These are phyloP conservation scores for Alternaria sp. DNA, from an alignment of 2,329 filamentous ascomycete genomes.

Conservation along the genomic window DNA sequence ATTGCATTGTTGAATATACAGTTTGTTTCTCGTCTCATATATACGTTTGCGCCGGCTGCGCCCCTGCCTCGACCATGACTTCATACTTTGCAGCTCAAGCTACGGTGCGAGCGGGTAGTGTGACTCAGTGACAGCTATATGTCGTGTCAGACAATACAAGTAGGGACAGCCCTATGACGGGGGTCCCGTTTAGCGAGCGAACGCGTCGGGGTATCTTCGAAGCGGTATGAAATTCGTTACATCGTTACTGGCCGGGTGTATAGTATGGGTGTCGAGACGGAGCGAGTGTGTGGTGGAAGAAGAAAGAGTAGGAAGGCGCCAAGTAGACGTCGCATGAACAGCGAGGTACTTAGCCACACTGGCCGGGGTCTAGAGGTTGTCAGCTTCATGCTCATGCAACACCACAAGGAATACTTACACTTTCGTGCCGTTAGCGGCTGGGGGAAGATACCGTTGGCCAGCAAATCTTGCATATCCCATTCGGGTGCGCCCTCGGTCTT, in stretches of 20 bases:
- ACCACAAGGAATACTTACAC: constrained; percentile 41
- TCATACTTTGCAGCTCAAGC: background rate
- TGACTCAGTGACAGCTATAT: background rate
- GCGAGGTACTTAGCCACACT: constrained; percentile 41
- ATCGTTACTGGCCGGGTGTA: constrained; percentile 24
- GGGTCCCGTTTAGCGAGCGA: constrained; percentile 29
- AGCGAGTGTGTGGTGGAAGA: constrained; percentile 28
- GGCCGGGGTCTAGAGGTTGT: constrained; percentile 41
- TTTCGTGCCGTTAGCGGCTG: constrained; percentile 52
- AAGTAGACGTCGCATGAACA: constrained; percentile 2
- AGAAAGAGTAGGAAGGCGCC: constrained; percentile 17
- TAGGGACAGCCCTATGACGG: constrained; percentile 2
- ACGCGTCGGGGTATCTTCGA: constrained; percentile 38
- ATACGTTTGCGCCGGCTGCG: constrained; percentile 7
- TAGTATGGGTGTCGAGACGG: constrained; percentile 7
- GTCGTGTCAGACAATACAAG: constrained; percentile 2
- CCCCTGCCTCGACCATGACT: background rate
- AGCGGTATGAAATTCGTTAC: constrained; percentile 32
- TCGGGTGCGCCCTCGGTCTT: constrained; percentile 60
- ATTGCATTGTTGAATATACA: constrained; percentile 4
- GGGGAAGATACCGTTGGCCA: constrained; percentile 59
- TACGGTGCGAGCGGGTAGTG: background rate
- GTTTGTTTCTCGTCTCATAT: constrained; percentile 11
- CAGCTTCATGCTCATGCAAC: constrained; percentile 14
- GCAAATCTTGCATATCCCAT: constrained; percentile 59